These are phyloP conservation scores for Berkeleyomyces rouxiae DNA, from an alignment of 2,329 filamentous ascomycete species.

Conservation along the genomic window DNA sequence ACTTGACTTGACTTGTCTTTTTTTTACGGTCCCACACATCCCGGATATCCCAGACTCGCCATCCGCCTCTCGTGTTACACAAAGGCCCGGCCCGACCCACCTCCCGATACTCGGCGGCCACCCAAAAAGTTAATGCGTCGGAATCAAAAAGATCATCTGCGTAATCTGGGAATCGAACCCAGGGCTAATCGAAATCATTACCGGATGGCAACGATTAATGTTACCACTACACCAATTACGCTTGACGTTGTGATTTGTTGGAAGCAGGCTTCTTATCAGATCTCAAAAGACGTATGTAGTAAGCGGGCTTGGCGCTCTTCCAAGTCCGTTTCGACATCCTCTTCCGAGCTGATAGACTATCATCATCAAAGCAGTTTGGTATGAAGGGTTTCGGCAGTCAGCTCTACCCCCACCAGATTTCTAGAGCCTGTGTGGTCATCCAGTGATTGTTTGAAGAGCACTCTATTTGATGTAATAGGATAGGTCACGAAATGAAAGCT, in stretches of 20 bases:
- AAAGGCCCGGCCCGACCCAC: no score
- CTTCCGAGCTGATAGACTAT: neutral
- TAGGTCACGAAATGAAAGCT: no score
- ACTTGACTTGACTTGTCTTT: no score
- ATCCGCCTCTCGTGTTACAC: no score
- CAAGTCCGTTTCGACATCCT: neutral
- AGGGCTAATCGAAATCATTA: constrained; percentile 6
- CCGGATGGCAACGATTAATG: constrained; percentile 6
- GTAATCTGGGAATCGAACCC: constrained; percentile 6
- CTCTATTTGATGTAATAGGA: no score
- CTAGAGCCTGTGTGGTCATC: no score
- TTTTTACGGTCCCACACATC: no score
- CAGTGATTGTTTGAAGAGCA: no score
- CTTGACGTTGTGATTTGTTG: neutral
- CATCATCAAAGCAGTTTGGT: neutral
- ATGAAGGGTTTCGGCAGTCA: no score
- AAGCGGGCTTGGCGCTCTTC: neutral
- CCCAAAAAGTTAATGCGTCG: neutral
- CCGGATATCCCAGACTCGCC: no score
- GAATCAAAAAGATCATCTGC: neutral
- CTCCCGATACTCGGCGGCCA: constrained; percentile 21
- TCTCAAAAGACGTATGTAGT: neutral
- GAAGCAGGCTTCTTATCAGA: neutral
- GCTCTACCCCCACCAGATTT: no score
- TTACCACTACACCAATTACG: constrained; percentile 5